Evolutionary conservation across 1,139 yeast species (phyloP), one percentile per base, ranked within the genome.

Genomic region (Insectozyma bohioensis): DNA sequence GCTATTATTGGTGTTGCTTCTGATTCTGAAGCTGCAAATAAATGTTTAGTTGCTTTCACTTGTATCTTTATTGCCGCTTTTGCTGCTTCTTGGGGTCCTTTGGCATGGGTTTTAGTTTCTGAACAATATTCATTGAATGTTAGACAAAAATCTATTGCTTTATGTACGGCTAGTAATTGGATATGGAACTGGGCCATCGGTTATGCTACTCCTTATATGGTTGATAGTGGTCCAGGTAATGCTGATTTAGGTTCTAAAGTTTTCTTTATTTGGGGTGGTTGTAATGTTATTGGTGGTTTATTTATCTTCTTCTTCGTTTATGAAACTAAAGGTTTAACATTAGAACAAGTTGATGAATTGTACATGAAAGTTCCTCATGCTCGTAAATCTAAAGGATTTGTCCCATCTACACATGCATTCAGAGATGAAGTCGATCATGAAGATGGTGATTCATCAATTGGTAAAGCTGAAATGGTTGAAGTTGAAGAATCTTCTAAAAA

Each of bases 21-120:
- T 6, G 41, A 51, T 36, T 51, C 66, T 14, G 40, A 46, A n/a
- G 49, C 72, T 29, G 66, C 80, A 8, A 76, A 78, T 45, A 74
- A 80, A 58, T 71, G 72, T 32, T 69, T 80, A 59, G 56, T 81
- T 45, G 83, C 81, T 4, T 80, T 80, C 57, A 68, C 73, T 30
- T 81, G 86, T 71, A 59, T 74, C 31, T 81, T 78, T 51, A 80
- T 80, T 54, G 78, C 81, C 19, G 77, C 71, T 52, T 81, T 80
- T 49, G 87, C 87, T 23, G 63, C 84, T 32, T 71, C 85, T 17
- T 82, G 87, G 87, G 88, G 87, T 45, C 87, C 87, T 24, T 63
- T 75, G 36, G 75, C 77, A 32, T 82, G 88, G 88, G 85, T 80
- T 33, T 63, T 80, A 37, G 64, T 76, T 47, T 82, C 84, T 40